A percentile compares a stretch with the other conserved stretches of the same genome.
Evolutionary conservation across 2,329 filamentous ascomycete genomes (phyloP).

Genomic region (Sclerotinia borealis): DNA sequence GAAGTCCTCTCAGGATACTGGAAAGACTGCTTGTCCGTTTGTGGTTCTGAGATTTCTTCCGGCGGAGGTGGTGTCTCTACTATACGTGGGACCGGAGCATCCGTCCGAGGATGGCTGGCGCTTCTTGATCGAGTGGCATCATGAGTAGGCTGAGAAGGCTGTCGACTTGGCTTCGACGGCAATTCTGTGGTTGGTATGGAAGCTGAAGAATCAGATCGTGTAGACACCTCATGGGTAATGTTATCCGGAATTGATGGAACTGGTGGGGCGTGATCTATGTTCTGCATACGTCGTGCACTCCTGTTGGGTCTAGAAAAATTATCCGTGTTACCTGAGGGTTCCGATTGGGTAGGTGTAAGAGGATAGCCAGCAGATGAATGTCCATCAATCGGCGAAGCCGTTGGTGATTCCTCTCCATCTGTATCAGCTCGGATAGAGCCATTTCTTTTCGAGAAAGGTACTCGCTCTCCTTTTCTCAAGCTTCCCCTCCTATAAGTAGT

Average conservation of each 20-base stretch:
- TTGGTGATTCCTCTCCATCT: conserved; percentile 45
- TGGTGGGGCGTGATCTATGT: conserved; percentile 18
- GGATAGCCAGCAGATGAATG: conserved; percentile 33
- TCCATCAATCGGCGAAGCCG: conserved; percentile 43
- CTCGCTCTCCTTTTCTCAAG: conserved; percentile 69
- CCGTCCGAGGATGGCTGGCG: conserved; percentile 26
- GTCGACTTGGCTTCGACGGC: not conserved
- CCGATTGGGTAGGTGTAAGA: conserved; percentile 61
- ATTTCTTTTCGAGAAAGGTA: conserved; percentile 68
- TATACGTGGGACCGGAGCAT: conserved; percentile 48
- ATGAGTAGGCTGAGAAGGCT: not conserved
- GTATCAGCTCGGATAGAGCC: conserved; percentile 54
- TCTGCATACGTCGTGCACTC: conserved; percentile 26
- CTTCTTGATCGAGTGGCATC: conserved; percentile 17
- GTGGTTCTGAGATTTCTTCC: conserved; percentile 20
- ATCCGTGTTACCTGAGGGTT: conserved; percentile 50
- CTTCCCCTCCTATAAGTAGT: conserved; percentile 90
- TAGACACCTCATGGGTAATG: conserved; percentile 15
- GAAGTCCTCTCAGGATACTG: conserved; percentile 13
- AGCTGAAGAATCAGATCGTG: conserved; percentile 15
- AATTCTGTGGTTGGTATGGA: not conserved
- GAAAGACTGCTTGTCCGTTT: conserved; percentile 13
- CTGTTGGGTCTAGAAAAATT: conserved; percentile 56
- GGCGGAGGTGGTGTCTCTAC: conserved; percentile 55
- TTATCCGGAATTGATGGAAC: conserved; percentile 12